A percentile compares a stretch with the other conserved stretches of the same genome.
These are phyloP conservation scores for Syzygium aromaticum DNA, from an alignment of 345 rosid species.

Conservation along the genomic window DNA sequence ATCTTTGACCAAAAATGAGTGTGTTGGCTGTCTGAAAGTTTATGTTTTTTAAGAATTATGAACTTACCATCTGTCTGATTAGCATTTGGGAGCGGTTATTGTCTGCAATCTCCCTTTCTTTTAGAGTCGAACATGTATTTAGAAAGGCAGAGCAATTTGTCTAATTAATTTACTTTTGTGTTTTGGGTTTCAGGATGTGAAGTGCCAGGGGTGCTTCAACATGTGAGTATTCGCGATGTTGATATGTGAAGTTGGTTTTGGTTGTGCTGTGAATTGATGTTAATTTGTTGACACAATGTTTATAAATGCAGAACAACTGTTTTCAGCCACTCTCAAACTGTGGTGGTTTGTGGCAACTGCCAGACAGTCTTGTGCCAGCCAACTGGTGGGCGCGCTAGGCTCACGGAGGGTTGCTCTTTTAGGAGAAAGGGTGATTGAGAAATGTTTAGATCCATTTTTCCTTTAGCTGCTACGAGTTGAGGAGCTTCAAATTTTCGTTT, in stretches of 20 bases:
- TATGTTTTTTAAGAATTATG: neutral
- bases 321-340: conserved; percentile 4
- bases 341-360: conserved; percentile 5
- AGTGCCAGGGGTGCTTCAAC: conserved; percentile 8
- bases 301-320: conserved; percentile 2
- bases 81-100: neutral
- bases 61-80: neutral
- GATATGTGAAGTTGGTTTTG: neutral
- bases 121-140: neutral
- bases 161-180: neutral
- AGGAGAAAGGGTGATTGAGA: conserved; percentile 3
- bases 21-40: neutral
- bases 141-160: neutral
- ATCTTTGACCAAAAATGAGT: neutral
- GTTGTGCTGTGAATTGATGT: neutral
- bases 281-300: neutral
- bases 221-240: neutral
- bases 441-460: neutral
- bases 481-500: neutral
- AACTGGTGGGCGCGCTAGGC: conserved; percentile 5
- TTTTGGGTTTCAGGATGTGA: neutral
- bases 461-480: neutral
- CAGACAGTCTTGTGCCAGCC: conserved; percentile 8
- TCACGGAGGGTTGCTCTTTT: conserved; percentile 4
- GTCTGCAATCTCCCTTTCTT: neutral